These are phyloP conservation scores for Incumbomyces lentus DNA, from an alignment of 2,329 filamentous ascomycete species.

Conservation along the genomic window DNA sequence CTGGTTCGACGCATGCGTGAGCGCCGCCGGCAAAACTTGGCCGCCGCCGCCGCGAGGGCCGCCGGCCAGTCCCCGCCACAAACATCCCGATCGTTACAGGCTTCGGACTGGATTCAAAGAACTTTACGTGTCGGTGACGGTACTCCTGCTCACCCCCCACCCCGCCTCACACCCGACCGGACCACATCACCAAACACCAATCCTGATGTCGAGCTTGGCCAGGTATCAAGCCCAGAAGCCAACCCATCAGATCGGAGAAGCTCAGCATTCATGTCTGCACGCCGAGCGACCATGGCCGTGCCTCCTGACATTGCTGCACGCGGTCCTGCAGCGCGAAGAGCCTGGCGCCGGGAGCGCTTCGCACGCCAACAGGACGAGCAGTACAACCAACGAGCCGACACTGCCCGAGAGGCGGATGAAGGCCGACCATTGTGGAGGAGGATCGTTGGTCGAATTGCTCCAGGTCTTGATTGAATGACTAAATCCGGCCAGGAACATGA, in stretches of 20 bases:
- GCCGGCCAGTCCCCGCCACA: neutral
- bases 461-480: neutral
- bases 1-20: constrained; percentile 41
- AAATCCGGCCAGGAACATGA: too few species aligned
- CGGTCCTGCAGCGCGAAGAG: constrained; percentile 16
- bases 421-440: constrained; percentile 9
- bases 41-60: neutral
- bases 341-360: constrained; percentile 17
- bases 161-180: neutral
- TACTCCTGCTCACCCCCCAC: neutral
- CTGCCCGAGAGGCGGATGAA: constrained; percentile 9
- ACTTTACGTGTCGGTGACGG: constrained; percentile 1
- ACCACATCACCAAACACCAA: constrained; percentile 3
- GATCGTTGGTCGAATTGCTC: neutral
- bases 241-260: constrained; percentile 5
- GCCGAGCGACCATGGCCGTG: constrained; percentile 7
- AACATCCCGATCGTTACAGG: neutral
- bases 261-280: neutral
- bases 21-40: constrained; percentile 2
- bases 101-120: neutral
- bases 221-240: neutral
- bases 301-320: constrained; percentile 16
- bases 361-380: constrained; percentile 14
- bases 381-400: constrained; percentile 10
- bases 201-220: constrained; percentile 6